Percentiles rank a stretch among this genome's conserved stretches.
Evolutionary conservation across 805 yeast genomes (phyloP).

Genomic region (Cyberlindnera subsufficiens): DNA sequence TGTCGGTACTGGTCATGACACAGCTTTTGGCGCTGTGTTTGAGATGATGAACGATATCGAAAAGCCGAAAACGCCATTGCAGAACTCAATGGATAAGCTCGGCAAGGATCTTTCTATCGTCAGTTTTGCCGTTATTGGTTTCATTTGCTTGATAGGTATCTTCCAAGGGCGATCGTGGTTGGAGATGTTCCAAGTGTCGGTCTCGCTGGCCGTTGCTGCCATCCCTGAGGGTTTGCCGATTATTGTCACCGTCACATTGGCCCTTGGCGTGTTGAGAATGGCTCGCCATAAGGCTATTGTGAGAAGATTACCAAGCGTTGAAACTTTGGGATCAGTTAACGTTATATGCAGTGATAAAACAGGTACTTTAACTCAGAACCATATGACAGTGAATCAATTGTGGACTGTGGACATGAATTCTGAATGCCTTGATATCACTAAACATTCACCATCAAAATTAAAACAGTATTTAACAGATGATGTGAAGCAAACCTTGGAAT

Average conservation of each 20-base stretch:
- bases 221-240: slow-evolving; percentile 98
- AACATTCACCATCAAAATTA: slow-evolving; percentile 33
- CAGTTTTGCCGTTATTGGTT: slow-evolving; percentile 82
- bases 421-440: slow-evolving; percentile 38
- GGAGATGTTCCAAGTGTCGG: slow-evolving; percentile 97
- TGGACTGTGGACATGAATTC: slow-evolving; percentile 67
- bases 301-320: slow-evolving; percentile 89
- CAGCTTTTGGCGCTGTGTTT: slow-evolving; percentile 93
- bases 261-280: slow-evolving; percentile 94
- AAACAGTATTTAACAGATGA: slow-evolving; percentile 46
- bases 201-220: slow-evolving; percentile 97
- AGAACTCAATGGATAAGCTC: slow-evolving; percentile 88
- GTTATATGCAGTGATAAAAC: slow-evolving; percentile 92
- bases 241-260: slow-evolving; percentile 95
- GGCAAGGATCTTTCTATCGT: slow-evolving; percentile 86
- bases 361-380: slow-evolving; percentile 85
- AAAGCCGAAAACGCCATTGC: slow-evolving; percentile 97
- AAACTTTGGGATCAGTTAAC: slow-evolving; percentile 89
- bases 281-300: slow-evolving; percentile 92
- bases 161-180: slow-evolving; percentile 92
- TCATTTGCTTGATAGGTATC: slow-evolving; percentile 87
- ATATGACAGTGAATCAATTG: slow-evolving; percentile 79
- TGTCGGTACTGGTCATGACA: slow-evolving; percentile 79
- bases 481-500: slow-evolving; percentile 48
- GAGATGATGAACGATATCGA: slow-evolving; percentile 94